Percentiles rank a stretch among this genome's conserved stretches.
Evolutionary conservation across 2,329 filamentous ascomycete genomes (phyloP).

Genomic region (Ophiostoma sp.): DNA sequence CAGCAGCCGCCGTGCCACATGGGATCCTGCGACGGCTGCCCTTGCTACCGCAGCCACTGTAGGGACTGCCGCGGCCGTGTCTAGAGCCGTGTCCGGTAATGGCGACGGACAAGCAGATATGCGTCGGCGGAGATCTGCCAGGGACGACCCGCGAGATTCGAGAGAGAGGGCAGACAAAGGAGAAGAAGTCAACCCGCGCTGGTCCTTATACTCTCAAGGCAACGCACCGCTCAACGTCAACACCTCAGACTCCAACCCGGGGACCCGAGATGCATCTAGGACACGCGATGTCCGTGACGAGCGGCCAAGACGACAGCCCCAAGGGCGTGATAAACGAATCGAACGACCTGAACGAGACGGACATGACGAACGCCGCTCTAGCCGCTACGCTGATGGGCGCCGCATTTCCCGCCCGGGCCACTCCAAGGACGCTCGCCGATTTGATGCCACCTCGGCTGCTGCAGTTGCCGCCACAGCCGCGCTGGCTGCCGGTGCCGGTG

Average conservation of each 20-base stretch:
- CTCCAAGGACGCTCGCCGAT: constrained; percentile 7
- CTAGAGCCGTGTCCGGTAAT: not conserved
- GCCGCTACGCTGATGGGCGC: not conserved
- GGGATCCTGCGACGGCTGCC: constrained; percentile 13
- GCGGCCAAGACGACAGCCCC: not conserved
- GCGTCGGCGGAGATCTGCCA: not conserved
- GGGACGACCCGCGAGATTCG: not conserved
- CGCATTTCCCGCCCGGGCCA: not conserved
- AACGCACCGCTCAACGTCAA: constrained; percentile 5
- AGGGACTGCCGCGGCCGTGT: not conserved
- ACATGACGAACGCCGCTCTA: not conserved
- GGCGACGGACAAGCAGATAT: not conserved
- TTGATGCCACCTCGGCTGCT: constrained; percentile 9
- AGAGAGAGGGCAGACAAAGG: constrained; percentile 3
- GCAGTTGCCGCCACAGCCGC: constrained; percentile 16
- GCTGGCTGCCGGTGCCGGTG: constrained; percentile 1
- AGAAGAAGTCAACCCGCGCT: constrained; percentile 4
- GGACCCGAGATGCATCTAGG: not conserved
- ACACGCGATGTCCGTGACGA: not conserved
- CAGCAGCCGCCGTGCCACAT: not conserved
- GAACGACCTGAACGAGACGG: not conserved
- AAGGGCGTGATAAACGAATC: not conserved
- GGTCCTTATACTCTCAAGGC: constrained; percentile 19
- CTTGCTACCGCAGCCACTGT: constrained; percentile 1
- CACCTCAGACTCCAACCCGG: not conserved